phyloP scores from a whole-genome alignment of 2,329 filamentous ascomycete genomes.

The Arthrobotrys megalospora region DNA sequence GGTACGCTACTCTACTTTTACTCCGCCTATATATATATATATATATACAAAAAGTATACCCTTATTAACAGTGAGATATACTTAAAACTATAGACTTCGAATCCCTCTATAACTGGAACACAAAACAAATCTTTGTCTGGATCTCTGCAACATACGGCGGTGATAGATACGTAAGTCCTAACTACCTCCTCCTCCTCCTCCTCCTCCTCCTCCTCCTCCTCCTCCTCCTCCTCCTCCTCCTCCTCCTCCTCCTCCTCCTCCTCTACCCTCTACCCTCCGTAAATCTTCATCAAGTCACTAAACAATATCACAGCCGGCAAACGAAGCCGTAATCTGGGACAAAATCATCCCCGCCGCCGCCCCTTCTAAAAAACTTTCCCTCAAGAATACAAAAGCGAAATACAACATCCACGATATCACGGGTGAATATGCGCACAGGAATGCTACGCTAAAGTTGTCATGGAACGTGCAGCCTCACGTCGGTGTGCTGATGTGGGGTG shows the following conservation, averaged over 20 bases:
- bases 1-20: slow-evolving; percentile 67
- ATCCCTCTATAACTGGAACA: slow-evolving; percentile 98
- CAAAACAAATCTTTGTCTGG: slow-evolving; percentile 97
- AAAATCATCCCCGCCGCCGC: slow-evolving; percentile 81
- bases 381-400: slow-evolving; percentile 90
- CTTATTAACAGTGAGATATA: slow-evolving; percentile 8
- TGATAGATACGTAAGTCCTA: slow-evolving; percentile 61
- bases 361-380: slow-evolving; percentile 76
- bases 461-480: slow-evolving; percentile 99
- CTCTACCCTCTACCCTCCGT: slow-evolving; percentile 68
- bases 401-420: slow-evolving; percentile 96
- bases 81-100: slow-evolving; percentile 78
- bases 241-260: too few relatives aligned
- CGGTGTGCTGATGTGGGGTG: slow-evolving; percentile 86
- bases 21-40: not conserved
- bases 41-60: not conserved
- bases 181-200: too few relatives aligned
- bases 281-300: slow-evolving; percentile 67
- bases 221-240: too few relatives aligned
- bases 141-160: slow-evolving; percentile 80
- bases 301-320: slow-evolving; percentile 68
- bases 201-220: too few relatives aligned
- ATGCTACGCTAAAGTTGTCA: slow-evolving; percentile 82
- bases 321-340: slow-evolving; percentile 95
- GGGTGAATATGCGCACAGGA: slow-evolving; percentile 78